phyloP scores from a whole-genome alignment of 345 rosid species.

The Luvunga scandens region DNA sequence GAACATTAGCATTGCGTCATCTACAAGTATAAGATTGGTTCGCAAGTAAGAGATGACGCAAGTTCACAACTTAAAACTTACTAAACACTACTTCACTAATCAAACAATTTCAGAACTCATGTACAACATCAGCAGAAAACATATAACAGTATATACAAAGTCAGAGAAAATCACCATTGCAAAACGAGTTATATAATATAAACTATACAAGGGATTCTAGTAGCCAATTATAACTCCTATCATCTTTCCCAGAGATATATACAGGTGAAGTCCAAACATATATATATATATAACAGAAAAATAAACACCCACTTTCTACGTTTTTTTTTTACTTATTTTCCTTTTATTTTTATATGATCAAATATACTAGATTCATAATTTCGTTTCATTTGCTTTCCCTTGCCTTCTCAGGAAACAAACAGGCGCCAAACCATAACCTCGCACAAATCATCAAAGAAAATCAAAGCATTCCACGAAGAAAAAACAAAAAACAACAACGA shows the following conservation, averaged over 20 bases:
- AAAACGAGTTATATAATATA: neutral
- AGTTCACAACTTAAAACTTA: neutral
- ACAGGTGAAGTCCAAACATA: no score
- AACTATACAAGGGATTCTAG: neutral
- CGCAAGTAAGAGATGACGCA: neutral
- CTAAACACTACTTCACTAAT: neutral
- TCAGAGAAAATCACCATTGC: neutral
- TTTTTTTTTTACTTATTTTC: neutral
- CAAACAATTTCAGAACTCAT: neutral
- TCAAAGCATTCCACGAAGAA: constrained; percentile 1
- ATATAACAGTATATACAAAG: neutral
- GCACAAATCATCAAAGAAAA: constrained; percentile 12
- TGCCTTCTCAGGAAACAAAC: constrained; percentile 8
- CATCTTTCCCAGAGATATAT: neutral
- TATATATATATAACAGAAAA: no score
- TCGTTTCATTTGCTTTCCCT: neutral
- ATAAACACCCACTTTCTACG: neutral
- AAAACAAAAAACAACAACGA: neutral
- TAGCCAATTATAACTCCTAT: neutral
- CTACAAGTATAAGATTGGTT: neutral
- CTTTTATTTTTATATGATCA: neutral
- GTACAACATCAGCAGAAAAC: neutral
- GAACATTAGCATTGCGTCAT: neutral
- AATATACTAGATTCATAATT: neutral
- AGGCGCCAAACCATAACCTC: neutral